A percentile compares a stretch with the other conserved stretches of the same genome.
Conservation (phyloP, 1,284 basidiomycete genomes). For the Ceratobasidium sp. region DNA sequence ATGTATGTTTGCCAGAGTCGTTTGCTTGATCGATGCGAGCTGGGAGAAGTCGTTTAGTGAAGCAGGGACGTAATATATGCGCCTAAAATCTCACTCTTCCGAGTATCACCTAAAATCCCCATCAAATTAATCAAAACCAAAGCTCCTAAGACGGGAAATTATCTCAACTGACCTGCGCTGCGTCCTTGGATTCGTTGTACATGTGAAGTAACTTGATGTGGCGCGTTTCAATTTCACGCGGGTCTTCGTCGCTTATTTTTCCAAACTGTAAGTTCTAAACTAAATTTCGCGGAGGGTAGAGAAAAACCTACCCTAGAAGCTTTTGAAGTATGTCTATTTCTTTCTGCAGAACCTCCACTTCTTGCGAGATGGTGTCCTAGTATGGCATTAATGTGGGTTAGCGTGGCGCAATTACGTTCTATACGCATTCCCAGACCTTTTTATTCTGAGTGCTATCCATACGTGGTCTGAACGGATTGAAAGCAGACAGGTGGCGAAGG, state of each 20-base stretch:
- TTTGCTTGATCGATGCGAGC: constrained; percentile 74
- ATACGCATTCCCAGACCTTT: not conserved
- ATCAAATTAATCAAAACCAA: too few relatives aligned
- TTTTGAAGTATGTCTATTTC: constrained; percentile 41
- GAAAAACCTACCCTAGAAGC: constrained; percentile 13
- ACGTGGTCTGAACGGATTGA: not conserved
- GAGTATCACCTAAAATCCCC: constrained; percentile 65
- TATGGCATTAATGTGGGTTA: not conserved
- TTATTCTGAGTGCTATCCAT: not conserved
- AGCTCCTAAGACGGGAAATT: too few relatives aligned
- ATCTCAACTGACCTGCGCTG: constrained; percentile 69
- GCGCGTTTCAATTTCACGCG: constrained; percentile 73
- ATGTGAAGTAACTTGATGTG: constrained; percentile 79
- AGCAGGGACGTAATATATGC: not conserved
- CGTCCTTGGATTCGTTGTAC: constrained; percentile 86
- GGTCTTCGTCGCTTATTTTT: constrained; percentile 60
- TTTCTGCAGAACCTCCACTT: constrained; percentile 20
- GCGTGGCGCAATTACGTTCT: too few relatives aligned
- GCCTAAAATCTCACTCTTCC: constrained; percentile 62
- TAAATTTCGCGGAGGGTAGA: not conserved
- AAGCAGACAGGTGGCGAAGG: not conserved
- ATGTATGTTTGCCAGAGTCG: constrained; percentile 78
- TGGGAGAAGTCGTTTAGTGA: constrained; percentile 53
- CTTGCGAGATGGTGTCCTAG: constrained; percentile 7
- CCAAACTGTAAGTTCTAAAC: not conserved